phyloP scores from a whole-genome alignment of 768 basidiomycete genomes.

The Mrakia frigida region DNA sequence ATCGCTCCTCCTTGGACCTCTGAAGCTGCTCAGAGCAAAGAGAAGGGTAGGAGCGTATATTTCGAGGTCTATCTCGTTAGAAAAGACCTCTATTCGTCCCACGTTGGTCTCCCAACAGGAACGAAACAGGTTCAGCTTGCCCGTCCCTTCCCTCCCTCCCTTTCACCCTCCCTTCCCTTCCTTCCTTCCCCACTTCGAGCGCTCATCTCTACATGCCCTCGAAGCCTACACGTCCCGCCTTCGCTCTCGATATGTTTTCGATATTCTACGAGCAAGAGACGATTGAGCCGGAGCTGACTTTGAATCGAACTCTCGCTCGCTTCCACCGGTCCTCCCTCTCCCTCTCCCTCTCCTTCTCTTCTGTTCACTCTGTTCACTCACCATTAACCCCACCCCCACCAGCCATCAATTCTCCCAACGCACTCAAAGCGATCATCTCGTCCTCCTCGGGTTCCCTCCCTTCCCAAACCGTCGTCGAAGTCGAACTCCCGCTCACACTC shows the following conservation, averaged over 20 bases:
- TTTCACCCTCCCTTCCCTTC: background rate
- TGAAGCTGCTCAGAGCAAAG: too few relatives aligned
- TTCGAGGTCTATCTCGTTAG: too few relatives aligned
- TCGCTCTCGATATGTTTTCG: too few relatives aligned
- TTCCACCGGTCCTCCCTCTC: background rate
- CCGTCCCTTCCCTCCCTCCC: background rate
- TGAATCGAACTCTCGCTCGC: too few relatives aligned
- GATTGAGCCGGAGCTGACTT: too few relatives aligned
- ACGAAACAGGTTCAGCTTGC: background rate
- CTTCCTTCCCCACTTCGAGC: background rate
- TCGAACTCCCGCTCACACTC: too few relatives aligned
- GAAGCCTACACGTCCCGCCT: too few relatives aligned
- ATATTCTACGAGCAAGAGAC: too few relatives aligned
- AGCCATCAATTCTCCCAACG: slow-evolving; percentile 22
- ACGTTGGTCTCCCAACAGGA: background rate
- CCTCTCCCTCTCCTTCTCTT: background rate
- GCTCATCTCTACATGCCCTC: too few relatives aligned
- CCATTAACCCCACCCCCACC: background rate
- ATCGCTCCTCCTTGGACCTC: too few relatives aligned
- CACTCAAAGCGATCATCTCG: slow-evolving; percentile 22
- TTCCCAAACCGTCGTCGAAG: background rate
- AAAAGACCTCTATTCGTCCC: too few relatives aligned
- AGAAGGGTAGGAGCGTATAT: too few relatives aligned
- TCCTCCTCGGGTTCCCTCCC: slow-evolving; percentile 10
- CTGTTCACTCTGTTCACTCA: background rate